Percentiles rank a stretch among this genome's conserved stretches.
Evolutionary conservation across 768 basidiomycete species (phyloP).

Genomic region (Sarcomyxa edulis): DNA sequence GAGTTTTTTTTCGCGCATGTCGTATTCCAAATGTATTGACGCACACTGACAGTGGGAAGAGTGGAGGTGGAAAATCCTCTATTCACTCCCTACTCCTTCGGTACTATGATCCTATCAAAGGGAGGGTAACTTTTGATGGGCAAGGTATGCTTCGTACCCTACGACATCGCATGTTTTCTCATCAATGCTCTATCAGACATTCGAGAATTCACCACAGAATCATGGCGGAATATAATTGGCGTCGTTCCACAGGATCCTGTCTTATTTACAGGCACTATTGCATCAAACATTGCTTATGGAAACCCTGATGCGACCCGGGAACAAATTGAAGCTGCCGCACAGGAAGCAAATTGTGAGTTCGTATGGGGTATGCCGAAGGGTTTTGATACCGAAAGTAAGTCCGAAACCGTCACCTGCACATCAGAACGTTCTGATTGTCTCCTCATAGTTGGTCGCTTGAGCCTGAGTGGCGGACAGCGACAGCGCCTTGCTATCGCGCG

Average conservation of each 20-base stretch:
- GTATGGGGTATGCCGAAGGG: slow-evolving; percentile 92
- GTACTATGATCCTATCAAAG: slow-evolving; percentile 86
- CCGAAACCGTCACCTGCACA: not conserved
- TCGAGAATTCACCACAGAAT: slow-evolving; percentile 74
- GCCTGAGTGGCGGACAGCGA: slow-evolving; percentile 74
- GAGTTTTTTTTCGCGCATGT: slow-evolving; percentile 25
- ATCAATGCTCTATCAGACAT: slow-evolving; percentile 52
- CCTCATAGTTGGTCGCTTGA: slow-evolving; percentile 56
- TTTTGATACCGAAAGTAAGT: slow-evolving; percentile 86
- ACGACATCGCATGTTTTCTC: slow-evolving; percentile 1
- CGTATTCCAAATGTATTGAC: slow-evolving; percentile 5
- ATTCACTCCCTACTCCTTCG: slow-evolving; percentile 81
- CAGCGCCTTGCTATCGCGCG: slow-evolving; percentile 82
- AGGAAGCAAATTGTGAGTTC: slow-evolving; percentile 93
- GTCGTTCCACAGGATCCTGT: slow-evolving; percentile 93
- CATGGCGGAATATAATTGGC: slow-evolving; percentile 86
- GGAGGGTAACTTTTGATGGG: slow-evolving; percentile 80
- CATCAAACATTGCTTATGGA: slow-evolving; percentile 92
- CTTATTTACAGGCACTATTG: slow-evolving; percentile 89
- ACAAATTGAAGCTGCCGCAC: slow-evolving; percentile 83
- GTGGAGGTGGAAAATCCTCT: slow-evolving; percentile 93
- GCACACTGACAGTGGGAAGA: slow-evolving; percentile 60
- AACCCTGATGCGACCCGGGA: slow-evolving; percentile 67
- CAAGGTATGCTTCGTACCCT: slow-evolving; percentile 44
- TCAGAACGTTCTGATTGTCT: slow-evolving; percentile 3